phyloP scores from a whole-genome alignment of 2,329 filamentous ascomycete species.

The Calonectria pseudoturangicola region DNA sequence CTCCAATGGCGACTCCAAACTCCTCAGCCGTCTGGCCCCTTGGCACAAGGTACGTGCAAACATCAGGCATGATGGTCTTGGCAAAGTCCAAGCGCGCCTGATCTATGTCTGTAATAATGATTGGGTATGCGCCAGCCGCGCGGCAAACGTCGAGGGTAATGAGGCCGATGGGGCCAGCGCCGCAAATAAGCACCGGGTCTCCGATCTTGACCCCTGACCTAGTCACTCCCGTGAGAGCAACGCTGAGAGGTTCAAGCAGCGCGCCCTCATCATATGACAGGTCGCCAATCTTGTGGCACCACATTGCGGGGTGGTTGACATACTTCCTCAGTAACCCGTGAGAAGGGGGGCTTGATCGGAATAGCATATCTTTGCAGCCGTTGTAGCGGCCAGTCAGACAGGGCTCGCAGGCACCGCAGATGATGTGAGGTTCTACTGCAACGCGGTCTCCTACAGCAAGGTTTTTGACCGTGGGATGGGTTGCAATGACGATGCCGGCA shows the following conservation, averaged over 20 bases:
- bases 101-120: background rate
- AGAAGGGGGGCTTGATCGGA: background rate
- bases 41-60: background rate
- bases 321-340: background rate
- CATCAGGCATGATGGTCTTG: background rate
- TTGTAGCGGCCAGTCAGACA: background rate
- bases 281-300: background rate
- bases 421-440: background rate
- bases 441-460: background rate
- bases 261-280: constrained; percentile 2
- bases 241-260: background rate
- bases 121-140: background rate
- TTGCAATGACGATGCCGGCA: background rate
- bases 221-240: background rate
- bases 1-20: background rate
- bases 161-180: background rate
- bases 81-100: background rate
- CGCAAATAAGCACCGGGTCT: background rate
- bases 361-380: background rate
- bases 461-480: background rate
- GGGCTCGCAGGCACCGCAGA: background rate
- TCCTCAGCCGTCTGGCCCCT: background rate
- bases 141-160: background rate
- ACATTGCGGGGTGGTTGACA: background rate
- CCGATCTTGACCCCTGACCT: background rate